phyloP scores from a whole-genome alignment of 768 basidiomycete genomes.

The Podaxis pistillaris region DNA sequence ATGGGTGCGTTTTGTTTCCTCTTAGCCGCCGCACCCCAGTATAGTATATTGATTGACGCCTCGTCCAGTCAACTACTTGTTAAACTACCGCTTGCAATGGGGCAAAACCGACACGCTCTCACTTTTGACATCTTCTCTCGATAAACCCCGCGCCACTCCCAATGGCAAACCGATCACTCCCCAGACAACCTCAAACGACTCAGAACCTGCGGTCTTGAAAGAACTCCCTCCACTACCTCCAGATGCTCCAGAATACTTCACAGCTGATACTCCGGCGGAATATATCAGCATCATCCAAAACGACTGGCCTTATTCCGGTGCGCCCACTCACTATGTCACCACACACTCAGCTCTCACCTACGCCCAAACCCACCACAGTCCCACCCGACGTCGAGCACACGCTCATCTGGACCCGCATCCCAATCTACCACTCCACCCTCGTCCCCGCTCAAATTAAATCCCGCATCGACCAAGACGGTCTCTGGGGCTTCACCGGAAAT shows the following conservation, averaged over 20 bases:
- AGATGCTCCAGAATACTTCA: conserved; percentile 59
- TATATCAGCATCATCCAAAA: conserved; percentile 73
- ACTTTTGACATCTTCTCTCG: conserved; percentile 54
- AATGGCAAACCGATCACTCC: neutral
- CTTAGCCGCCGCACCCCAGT: too few relatives aligned
- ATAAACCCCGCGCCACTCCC: conserved; percentile 16
- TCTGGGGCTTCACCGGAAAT: conserved; percentile 80
- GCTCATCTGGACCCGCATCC: conserved; percentile 75
- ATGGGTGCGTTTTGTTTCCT: conserved; percentile 42
- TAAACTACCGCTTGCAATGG: conserved; percentile 72
- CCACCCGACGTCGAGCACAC: conserved; percentile 73
- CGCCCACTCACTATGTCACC: conserved; percentile 14
- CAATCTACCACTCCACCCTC: conserved; percentile 63
- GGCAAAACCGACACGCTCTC: conserved; percentile 65
- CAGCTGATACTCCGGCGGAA: conserved; percentile 53
- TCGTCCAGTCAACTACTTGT: conserved; percentile 67
- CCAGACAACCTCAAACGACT: conserved; percentile 5
- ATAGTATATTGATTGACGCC: neutral
- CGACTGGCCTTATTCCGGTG: conserved; percentile 89
- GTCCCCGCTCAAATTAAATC: conserved; percentile 48
- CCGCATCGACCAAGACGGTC: conserved; percentile 70
- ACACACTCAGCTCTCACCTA: neutral
- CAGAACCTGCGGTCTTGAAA: neutral
- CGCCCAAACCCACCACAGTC: conserved; percentile 34
- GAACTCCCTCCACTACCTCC: conserved; percentile 26